Base-by-base conservation (phyloP, 805 yeast species). In the Citeromyces matritensis region DNA sequence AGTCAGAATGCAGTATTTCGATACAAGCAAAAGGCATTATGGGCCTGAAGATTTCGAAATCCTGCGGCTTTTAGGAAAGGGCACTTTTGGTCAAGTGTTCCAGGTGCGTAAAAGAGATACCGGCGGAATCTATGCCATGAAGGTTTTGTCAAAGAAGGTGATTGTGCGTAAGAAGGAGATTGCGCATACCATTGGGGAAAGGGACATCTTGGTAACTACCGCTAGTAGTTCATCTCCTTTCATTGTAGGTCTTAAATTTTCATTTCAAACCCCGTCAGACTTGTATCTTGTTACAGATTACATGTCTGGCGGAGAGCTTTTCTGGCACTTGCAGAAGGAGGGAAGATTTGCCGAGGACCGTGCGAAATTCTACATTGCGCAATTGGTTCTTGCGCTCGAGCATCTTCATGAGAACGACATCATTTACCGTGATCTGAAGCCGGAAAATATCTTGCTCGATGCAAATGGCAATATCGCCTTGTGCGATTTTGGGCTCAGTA, bases 231-330 rank as follows among this genome's bases (percentile, higher is more conserved):
- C 79, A 13, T 77, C 85, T 9, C 83, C 94, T n/a, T 91, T 91
- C 51, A 84, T 91, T 49, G 96, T 91, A 28, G 95, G 95, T 0
- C 67, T 91, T 47, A 91, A 91, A 58, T 88, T 91, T 51, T 82
- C 95, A 1, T 91, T 91, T 56, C 98, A 91, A 59, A 91, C 98
- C 1, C 94, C 91, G 24, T 61, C 81, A 1, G 97, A 91, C 55
- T 63, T 91, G 38, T 91, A 86, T 51, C 63, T 91, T 37, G 95
- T 91, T 19, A 88, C 96, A 2, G 98, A 91, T 57, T 91, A 81
- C 57, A 88, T 91, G 97, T 76, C 91, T 29, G 98, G 98, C 27
- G 98, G 98, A 37, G 98, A 91, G 58, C 64, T 91, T 41, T 84
- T 84, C 51, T 85, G 94, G 93, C 95, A 91, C 58, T 64, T 91